Percentiles rank a stretch among this genome's conserved stretches.
phyloP scores from a whole-genome alignment of 2,329 filamentous ascomycete species.

The Neopestalotiopsis rosae region DNA sequence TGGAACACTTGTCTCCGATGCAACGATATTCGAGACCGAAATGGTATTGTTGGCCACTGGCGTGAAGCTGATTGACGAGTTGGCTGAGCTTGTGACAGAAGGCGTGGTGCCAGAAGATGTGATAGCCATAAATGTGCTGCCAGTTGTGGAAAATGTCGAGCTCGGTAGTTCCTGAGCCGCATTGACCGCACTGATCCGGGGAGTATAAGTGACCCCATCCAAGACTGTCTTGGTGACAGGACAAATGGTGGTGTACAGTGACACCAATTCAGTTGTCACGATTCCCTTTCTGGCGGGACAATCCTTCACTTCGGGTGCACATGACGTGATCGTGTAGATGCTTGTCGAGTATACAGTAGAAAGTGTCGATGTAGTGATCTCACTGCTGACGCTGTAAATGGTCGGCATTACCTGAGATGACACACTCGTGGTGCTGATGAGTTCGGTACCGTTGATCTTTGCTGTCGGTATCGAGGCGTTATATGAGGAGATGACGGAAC shows the following conservation, averaged over 20 bases:
- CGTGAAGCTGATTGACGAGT: neutral
- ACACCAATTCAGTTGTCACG: conserved; percentile 36
- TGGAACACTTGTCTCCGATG: neutral
- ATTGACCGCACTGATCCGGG: neutral
- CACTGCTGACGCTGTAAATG: conserved; percentile 34
- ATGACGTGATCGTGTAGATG: conserved; percentile 34
- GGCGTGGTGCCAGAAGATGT: neutral
- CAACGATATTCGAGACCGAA: neutral
- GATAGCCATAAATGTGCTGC: conserved; percentile 3
- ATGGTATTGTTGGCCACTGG: neutral
- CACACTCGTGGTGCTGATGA: neutral
- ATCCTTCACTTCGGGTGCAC: conserved; percentile 30
- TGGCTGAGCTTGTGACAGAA: neutral
- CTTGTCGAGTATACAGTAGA: conserved; percentile 38
- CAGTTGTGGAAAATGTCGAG: conserved; percentile 22
- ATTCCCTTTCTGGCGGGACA: conserved; percentile 32
- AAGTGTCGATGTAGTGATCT: conserved; percentile 32
- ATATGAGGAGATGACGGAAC: conserved; percentile 22
- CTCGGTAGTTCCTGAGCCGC: conserved; percentile 17
- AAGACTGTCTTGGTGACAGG: conserved; percentile 26
- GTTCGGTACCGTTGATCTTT: neutral
- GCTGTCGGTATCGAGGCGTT: conserved; percentile 20
- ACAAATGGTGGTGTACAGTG: conserved; percentile 36
- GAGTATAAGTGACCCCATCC: conserved; percentile 19
- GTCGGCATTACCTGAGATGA: conserved; percentile 29